Evolutionary conservation across 2,329 filamentous ascomycete genomes (phyloP).

Genomic region (Aureobasidium pullulans): DNA sequence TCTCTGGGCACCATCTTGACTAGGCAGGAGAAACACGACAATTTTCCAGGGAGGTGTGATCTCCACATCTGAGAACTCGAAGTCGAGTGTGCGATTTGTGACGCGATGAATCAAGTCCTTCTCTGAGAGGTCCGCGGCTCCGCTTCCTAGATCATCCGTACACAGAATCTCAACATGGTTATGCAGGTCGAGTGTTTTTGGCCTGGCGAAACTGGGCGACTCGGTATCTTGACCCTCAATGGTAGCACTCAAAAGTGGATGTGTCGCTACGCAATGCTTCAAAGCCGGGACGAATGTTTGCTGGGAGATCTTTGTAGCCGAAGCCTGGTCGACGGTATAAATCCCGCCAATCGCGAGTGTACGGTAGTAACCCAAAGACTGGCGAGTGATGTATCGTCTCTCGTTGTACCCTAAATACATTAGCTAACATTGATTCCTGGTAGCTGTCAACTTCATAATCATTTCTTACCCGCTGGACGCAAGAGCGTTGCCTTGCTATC

Average conservation of each 20-base stretch:
- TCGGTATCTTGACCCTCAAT: slow-evolving; percentile 32
- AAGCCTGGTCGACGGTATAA: slow-evolving; percentile 21
- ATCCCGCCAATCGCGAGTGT: slow-evolving; percentile 31
- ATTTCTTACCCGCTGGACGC: not conserved
- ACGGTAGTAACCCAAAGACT: slow-evolving; percentile 35
- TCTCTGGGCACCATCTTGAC: slow-evolving; percentile 6
- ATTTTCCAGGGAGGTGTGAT: slow-evolving; percentile 37
- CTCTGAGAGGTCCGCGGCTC: not conserved
- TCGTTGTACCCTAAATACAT: slow-evolving; percentile 22
- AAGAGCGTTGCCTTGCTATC: not conserved
- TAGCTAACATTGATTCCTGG: not conserved
- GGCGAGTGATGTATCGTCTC: slow-evolving; percentile 34
- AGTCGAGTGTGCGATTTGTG: not conserved
- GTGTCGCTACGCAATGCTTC: slow-evolving; percentile 31
- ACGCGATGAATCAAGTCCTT: not conserved
- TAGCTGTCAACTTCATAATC: not conserved
- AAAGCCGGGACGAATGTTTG: slow-evolving; percentile 26
- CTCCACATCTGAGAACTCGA: slow-evolving; percentile 19
- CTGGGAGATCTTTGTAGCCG: slow-evolving; percentile 10
- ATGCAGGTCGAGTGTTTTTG: slow-evolving; percentile 29
- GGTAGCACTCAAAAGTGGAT: slow-evolving; percentile 32
- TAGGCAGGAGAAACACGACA: slow-evolving; percentile 29
- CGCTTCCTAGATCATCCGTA: not conserved
- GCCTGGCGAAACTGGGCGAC: slow-evolving; percentile 29
- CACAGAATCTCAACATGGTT: slow-evolving; percentile 32